These are phyloP conservation scores for Auricularia sp. DNA, from an alignment of 768 basidiomycete species.

Conservation along the genomic window DNA sequence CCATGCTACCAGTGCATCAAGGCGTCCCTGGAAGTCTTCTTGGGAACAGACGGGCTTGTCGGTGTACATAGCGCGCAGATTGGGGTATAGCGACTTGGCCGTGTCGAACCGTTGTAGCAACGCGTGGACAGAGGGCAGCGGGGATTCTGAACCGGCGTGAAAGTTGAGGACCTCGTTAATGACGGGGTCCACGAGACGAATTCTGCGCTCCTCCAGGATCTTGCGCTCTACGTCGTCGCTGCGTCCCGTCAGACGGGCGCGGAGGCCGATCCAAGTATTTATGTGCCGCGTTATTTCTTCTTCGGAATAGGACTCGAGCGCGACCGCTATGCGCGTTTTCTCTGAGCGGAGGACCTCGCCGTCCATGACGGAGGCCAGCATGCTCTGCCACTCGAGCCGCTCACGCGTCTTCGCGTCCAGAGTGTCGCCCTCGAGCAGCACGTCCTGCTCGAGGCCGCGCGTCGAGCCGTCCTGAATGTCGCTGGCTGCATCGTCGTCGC, in stretches of 20 bases:
- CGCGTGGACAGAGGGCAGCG: constrained; percentile 32
- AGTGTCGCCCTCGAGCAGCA: constrained; percentile 51
- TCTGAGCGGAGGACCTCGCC: constrained; percentile 94
- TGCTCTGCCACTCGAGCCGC: constrained; percentile 89
- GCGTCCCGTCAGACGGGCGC: constrained; percentile 74
- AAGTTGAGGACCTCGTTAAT: constrained; percentile 79
- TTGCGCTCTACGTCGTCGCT: constrained; percentile 75
- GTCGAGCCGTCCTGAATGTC: constrained; percentile 1
- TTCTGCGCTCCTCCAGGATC: constrained; percentile 71
- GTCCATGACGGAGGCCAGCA: constrained; percentile 85
- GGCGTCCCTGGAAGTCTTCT: constrained; percentile 61
- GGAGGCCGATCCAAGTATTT: constrained; percentile 81
- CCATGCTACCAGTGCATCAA: constrained; percentile 89
- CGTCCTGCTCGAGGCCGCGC: constrained; percentile 30
- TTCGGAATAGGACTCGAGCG: constrained; percentile 56
- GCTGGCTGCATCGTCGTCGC: constrained; percentile 57
- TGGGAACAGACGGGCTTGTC: constrained; percentile 69
- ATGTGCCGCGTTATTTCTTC: constrained; percentile 57
- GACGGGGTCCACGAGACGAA: constrained; percentile 69
- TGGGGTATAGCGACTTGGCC: constrained; percentile 81
- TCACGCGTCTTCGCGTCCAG: constrained; percentile 69
- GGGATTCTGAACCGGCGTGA: constrained; percentile 32
- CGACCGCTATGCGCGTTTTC: constrained; percentile 82
- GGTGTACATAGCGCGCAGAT: constrained; percentile 62
- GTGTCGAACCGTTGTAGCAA: constrained; percentile 69